Base-by-base conservation (phyloP, 495 filamentous ascomycete genomes). In the Melanomma pulvis-pyrius region DNA sequence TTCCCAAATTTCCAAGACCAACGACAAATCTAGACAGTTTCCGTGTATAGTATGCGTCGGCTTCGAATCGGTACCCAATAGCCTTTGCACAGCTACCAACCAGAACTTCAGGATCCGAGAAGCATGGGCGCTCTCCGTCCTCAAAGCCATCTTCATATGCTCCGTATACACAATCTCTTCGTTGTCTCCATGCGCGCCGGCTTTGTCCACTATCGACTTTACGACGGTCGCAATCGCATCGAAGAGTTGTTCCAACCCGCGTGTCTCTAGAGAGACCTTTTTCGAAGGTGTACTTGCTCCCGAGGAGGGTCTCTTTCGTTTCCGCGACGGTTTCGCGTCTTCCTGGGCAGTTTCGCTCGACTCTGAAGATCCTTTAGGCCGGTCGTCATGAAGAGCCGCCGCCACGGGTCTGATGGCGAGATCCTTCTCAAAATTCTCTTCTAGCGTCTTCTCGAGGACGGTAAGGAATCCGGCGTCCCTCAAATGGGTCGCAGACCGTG, bases 91-190 rank as follows among this genome's bases (percentile, higher is more conserved):
- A 39, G 60, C 60, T 6, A 56, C 54, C 22, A 71, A 55, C 72
- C 72, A 74, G 30, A 46, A 65, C 41, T 76, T 79, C 26, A 88
- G 68, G 32, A 85, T 74, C 11, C 71, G 67, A 17, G 84, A 83
- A 44, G 82, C 76, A 24, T 79, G 73, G 58, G 81, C 79, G 9
- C 79, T 78, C 32, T 81, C 76, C 1, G 78, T 80, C 68, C 77
- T 77, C 25, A 87, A 69, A 11, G 79, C 80, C 52, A 82, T 76
- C 60, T 79, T 82, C 59, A 87, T 79, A 66, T 84, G 82, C 36
- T 85, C 83, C 34, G 78, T 78, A 26, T 78, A 76, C 34, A 81
- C 39, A 67, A 75, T 30, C 60, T 71, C 60, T 77, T 74, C 56
- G 52, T 61, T 30, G 73, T 72, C 26, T 75, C 59, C 52, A 34